phyloP scores from a whole-genome alignment of 768 basidiomycete species.

The Daedaleopsis sinensis region DNA sequence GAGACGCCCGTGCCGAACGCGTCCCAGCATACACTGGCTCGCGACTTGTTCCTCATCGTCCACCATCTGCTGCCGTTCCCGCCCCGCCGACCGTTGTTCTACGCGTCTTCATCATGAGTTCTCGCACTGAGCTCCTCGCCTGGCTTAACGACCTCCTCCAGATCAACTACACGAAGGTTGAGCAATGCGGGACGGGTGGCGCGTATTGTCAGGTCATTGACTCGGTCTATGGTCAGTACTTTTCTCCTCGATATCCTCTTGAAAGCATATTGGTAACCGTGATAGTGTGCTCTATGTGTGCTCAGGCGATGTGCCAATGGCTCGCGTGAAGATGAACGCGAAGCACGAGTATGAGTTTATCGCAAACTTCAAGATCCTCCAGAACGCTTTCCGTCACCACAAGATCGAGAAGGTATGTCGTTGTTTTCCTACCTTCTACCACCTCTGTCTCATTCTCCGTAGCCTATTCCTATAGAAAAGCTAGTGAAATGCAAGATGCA shows the following conservation, averaged over 20 bases:
- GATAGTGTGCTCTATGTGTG: conserved; percentile 4
- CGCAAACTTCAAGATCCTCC: conserved; percentile 94
- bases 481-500: conserved; percentile 99
- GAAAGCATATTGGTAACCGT: conserved; percentile 10
- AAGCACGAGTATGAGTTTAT: conserved; percentile 96
- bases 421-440: not conserved
- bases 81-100: conserved; percentile 11
- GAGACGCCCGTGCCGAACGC: conserved; percentile 12
- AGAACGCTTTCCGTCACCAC: conserved; percentile 88
- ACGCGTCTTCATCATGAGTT: conserved; percentile 50
- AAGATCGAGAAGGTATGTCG: conserved; percentile 87
- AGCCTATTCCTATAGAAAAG: conserved; percentile 96
- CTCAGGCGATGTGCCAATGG: conserved; percentile 88
- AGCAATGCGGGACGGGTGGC: conserved; percentile 89
- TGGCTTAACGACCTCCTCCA: conserved; percentile 97
- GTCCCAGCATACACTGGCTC: conserved; percentile 2
- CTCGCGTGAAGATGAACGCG: conserved; percentile 92
- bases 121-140: conserved; percentile 82
- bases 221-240: conserved; percentile 80
- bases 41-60: conserved; percentile 25
- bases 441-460: conserved; percentile 5
- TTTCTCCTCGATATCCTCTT: not conserved
- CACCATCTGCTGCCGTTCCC: conserved; percentile 25
- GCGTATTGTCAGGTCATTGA: conserved; percentile 96
- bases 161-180: conserved; percentile 89